A percentile compares a stretch with the other conserved stretches of the same genome.
Evolutionary conservation across 257 asterid species (phyloP).

Genomic region (Solanum bulbocastanum): DNA sequence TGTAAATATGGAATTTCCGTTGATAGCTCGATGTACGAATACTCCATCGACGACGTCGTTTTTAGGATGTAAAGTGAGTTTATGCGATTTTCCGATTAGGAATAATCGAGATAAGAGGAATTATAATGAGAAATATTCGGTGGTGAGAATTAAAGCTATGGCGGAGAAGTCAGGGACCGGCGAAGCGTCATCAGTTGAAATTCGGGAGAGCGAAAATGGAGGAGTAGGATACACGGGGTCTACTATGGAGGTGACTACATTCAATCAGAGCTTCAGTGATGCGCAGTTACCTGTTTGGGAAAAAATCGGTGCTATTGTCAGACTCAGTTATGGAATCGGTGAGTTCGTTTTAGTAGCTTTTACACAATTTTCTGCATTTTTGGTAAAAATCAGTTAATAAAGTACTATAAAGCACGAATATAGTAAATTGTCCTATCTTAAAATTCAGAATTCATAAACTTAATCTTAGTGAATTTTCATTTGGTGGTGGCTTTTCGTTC

Average conservation of each 20-base stretch:
- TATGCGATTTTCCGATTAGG: conserved; percentile 12
- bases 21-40: conserved; percentile 35
- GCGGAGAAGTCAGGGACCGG: conserved; percentile 16
- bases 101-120: conserved; percentile 10
- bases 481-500: too few relatives aligned
- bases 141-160: conserved; percentile 13
- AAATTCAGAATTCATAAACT: background rate
- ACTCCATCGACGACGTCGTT: conserved; percentile 24
- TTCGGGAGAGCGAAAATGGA: conserved; percentile 26
- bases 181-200: background rate
- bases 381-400: background rate
- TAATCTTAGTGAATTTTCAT: too few relatives aligned
- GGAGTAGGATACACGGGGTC: conserved; percentile 31
- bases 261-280: conserved; percentile 59
- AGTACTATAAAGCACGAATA: background rate
- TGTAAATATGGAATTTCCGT: conserved; percentile 40
- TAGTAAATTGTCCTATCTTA: background rate
- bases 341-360: background rate
- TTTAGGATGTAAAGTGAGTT: conserved; percentile 18
- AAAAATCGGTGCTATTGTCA: conserved; percentile 81
- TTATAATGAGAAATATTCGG: background rate
- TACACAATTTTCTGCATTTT: background rate
- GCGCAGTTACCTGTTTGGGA: conserved; percentile 89
- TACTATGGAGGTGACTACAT: conserved; percentile 78
- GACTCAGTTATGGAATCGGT: conserved; percentile 97